These are phyloP conservation scores for Abelmoschus esculentus DNA, from an alignment of 345 rosid genomes.

Conservation along the genomic window DNA sequence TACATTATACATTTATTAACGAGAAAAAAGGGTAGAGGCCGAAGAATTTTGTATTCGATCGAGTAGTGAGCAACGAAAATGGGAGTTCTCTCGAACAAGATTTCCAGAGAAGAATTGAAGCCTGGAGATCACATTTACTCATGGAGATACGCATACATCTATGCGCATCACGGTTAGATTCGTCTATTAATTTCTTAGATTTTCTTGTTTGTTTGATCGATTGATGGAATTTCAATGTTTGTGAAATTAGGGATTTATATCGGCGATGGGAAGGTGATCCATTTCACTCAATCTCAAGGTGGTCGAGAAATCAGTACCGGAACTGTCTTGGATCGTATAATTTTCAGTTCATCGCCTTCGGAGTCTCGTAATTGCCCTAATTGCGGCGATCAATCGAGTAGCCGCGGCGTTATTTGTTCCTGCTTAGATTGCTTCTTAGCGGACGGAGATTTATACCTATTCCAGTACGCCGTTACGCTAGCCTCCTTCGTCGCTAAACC, in stretches of 20 bases:
- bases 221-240: not conserved
- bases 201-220: not conserved
- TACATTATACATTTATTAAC: not conserved
- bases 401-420: conserved; percentile 49
- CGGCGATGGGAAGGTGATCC: conserved; percentile 63
- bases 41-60: not conserved
- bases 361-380: conserved; percentile 34
- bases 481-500: conserved; percentile 46
- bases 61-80: conserved; percentile 13
- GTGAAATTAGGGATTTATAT: conserved; percentile 45
- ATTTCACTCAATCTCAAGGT: conserved; percentile 43
- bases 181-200: not conserved
- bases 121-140: conserved; percentile 82
- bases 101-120: conserved; percentile 41
- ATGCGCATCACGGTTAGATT: conserved; percentile 65
- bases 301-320: conserved; percentile 65
- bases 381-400: conserved; percentile 43
- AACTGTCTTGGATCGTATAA: conserved; percentile 47
- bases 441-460: conserved; percentile 51
- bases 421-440: conserved; percentile 68
- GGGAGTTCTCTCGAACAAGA: conserved; percentile 55
- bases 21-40: not conserved
- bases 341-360: conserved; percentile 41
- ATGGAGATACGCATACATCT: conserved; percentile 61
- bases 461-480: conserved; percentile 43